Evolutionary conservation across 345 rosid genomes (phyloP).

Genomic region (Eucalyptus polyanthemos): DNA sequence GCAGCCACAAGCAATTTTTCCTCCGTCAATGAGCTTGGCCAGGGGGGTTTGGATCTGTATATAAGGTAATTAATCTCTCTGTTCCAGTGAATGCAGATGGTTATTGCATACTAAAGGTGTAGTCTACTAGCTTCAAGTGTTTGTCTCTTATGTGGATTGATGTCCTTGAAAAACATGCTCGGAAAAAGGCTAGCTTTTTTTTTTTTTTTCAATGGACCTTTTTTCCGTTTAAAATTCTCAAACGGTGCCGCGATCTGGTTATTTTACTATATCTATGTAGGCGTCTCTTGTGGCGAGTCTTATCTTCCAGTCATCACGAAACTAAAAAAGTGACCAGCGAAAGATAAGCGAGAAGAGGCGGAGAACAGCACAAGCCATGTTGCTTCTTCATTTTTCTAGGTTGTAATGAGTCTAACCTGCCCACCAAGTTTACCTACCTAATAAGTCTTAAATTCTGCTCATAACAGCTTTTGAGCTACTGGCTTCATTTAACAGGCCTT

Average conservation of each 20-base stretch:
- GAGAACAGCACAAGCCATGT: neutral
- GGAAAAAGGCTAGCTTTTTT: neutral
- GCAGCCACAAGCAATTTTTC: constrained; percentile 11
- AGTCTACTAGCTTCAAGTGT: neutral
- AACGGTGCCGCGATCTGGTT: neutral
- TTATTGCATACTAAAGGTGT: neutral
- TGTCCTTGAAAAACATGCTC: neutral
- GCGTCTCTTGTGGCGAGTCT: neutral
- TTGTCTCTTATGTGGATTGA: neutral
- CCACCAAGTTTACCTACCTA: neutral
- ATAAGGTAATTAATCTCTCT: neutral
- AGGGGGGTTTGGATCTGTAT: constrained; percentile 15
- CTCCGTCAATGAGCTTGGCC: constrained; percentile 1
- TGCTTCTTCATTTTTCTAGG: neutral
- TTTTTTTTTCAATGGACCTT: neutral
- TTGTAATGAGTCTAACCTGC: neutral
- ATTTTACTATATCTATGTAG: neutral
- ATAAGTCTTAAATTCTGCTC: neutral
- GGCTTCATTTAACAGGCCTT: constrained; percentile 1
- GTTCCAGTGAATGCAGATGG: neutral
- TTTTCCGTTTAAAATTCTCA: neutral
- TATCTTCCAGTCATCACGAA: neutral
- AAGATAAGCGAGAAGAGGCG: neutral
- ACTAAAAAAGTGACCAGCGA: neutral
- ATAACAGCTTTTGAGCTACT: neutral